These are phyloP conservation scores for Naumovozyma dairenensis DNA, from an alignment of 805 yeast species.

Conservation along the genomic window DNA sequence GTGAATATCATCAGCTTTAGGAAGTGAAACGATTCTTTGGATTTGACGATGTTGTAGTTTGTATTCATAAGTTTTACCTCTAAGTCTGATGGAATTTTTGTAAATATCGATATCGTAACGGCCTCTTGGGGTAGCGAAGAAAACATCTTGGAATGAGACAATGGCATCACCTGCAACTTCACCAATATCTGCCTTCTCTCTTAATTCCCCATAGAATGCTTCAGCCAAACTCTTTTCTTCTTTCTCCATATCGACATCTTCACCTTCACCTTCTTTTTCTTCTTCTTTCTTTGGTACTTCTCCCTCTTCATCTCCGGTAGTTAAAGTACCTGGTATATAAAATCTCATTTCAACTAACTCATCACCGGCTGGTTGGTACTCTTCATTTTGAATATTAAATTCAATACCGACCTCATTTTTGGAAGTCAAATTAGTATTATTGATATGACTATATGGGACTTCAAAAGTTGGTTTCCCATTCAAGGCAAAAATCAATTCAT, in stretches of 20 bases:
- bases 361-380: conserved; percentile 70
- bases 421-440: conserved; percentile 82
- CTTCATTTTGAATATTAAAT: conserved; percentile 50
- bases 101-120: conserved; percentile 96
- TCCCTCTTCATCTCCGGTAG: conserved; percentile 38
- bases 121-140: conserved; percentile 96
- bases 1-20: conserved; percentile 89
- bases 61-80: conserved; percentile 97
- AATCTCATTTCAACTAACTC: conserved; percentile 92
- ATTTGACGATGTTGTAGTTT: conserved; percentile 84
- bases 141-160: conserved; percentile 81
- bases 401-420: conserved; percentile 92
- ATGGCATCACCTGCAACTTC: conserved; percentile 91
- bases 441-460: conserved; percentile 69
- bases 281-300: conserved; percentile 14
- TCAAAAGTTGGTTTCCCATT: conserved; percentile 88
- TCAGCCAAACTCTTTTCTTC: conserved; percentile 57
- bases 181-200: conserved; percentile 89
- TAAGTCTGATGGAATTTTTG: conserved; percentile 71
- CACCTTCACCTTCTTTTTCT: conserved; percentile 19
- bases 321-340: conserved; percentile 79
- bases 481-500: conserved; percentile 77
- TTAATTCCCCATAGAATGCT: conserved; percentile 80
- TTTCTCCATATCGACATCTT: conserved; percentile 18
- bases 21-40: conserved; percentile 82